A percentile compares a stretch with the other conserved stretches of the same genome.
These are phyloP conservation scores for Ceratocystis diversiconidia DNA, from an alignment of 2,329 filamentous ascomycete genomes.

Conservation along the genomic window DNA sequence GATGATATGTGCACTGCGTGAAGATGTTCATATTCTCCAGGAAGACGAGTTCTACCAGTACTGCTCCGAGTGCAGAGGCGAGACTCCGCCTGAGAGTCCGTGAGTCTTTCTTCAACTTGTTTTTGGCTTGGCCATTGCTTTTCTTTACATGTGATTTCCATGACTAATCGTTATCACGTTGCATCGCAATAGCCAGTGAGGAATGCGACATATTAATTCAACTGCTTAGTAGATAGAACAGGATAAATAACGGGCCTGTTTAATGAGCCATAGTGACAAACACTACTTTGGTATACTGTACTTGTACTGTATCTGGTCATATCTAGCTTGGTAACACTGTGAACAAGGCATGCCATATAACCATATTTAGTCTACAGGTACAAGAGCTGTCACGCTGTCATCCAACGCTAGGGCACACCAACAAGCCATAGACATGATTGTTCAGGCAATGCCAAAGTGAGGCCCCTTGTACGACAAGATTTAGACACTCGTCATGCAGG, in stretches of 20 bases:
- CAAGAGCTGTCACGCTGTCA: not conserved
- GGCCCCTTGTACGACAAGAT: not conserved
- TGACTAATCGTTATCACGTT: not conserved
- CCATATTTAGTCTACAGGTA: not conserved
- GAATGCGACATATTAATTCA: not conserved
- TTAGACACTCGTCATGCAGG: not conserved
- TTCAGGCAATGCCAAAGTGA: not conserved
- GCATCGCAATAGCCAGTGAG: not conserved
- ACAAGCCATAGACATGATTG: not conserved
- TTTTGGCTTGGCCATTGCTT: not conserved
- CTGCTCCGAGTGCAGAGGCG: constrained; percentile 16
- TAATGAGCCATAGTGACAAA: not conserved
- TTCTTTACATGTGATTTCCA: not conserved
- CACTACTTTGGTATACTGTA: no score
- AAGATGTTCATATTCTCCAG: constrained; percentile 16
- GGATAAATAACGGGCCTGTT: not conserved
- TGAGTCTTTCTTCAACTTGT: not conserved
- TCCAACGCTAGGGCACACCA: not conserved
- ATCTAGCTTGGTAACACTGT: not conserved
- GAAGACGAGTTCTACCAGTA: constrained; percentile 14
- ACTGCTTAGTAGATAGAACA: not conserved
- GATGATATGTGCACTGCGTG: constrained; percentile 10
- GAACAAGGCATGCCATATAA: not conserved
- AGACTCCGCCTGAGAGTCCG: constrained; percentile 18
- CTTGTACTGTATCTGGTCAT: not conserved